Evolutionary conservation across 495 filamentous ascomycete genomes (phyloP).

Genomic region (Terfezia claveryi): DNA sequence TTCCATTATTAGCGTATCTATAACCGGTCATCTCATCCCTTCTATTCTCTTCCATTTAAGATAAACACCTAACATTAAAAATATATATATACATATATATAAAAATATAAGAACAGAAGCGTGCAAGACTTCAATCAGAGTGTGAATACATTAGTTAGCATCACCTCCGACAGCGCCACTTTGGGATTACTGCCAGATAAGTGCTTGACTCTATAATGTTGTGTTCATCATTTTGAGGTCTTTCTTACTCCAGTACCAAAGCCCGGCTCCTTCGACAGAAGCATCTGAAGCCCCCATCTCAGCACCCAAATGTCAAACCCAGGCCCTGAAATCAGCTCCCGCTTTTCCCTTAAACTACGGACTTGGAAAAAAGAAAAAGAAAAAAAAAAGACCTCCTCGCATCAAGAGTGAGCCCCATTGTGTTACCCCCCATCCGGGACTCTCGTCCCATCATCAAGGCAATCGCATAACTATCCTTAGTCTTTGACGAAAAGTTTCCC

Average conservation of each 20-base stretch:
- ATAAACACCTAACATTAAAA: too few relatives aligned
- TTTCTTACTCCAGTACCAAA: neutral
- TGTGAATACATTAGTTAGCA: neutral
- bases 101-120: neutral
- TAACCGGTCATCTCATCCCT: too few relatives aligned
- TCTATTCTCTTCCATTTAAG: too few relatives aligned
- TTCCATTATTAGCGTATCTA: too few relatives aligned
- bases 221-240: neutral
- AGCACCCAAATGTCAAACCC: neutral
- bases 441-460: slow-evolving; percentile 27
- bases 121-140: neutral
- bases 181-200: neutral
- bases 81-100: too few relatives aligned
- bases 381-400: slow-evolving; percentile 47
- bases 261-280: neutral
- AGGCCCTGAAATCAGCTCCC: neutral
- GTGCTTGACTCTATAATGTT: neutral
- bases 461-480: slow-evolving; percentile 96
- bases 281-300: neutral
- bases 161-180: neutral
- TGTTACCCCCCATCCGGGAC: slow-evolving; percentile 44
- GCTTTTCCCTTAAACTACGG: slow-evolving; percentile 13
- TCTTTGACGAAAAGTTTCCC: slow-evolving; percentile 38
- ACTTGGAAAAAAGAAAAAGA: slow-evolving; percentile 16
- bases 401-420: slow-evolving; percentile 99